Conservation (phyloP, 176 grass and related monocot species). For the Musa troglodytarum region DNA sequence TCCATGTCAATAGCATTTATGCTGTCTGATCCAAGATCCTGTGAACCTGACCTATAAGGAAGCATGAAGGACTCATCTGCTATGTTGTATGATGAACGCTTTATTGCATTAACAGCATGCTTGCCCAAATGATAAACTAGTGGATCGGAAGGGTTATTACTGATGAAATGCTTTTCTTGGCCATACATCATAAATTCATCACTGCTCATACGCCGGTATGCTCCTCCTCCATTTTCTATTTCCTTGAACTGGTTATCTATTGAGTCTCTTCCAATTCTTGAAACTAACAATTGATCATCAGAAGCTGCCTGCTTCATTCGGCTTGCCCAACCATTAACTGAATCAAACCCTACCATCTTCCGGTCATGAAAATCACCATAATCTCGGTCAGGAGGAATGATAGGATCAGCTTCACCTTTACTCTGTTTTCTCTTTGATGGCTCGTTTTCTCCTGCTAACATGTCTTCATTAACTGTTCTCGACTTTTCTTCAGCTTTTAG, state of each 20-base stretch:
- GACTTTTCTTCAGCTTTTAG: conserved; percentile 79
- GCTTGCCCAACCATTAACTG: conserved; percentile 42
- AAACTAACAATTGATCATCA: conserved; percentile 65
- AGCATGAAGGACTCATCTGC: conserved; percentile 83
- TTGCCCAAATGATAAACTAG: conserved; percentile 41
- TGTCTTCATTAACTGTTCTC: conserved; percentile 38
- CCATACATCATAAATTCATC: conserved; percentile 76
- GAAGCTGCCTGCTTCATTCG: conserved; percentile 42
- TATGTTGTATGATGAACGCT: conserved; percentile 27
- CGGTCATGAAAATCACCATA: conserved; percentile 35
- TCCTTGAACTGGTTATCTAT: conserved; percentile 62
- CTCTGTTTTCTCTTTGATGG: conserved; percentile 40
- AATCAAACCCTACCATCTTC: conserved; percentile 41
- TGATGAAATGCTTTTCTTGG: conserved; percentile 40
- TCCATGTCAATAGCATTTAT: conserved; percentile 65
- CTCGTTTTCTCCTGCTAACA: conserved; percentile 64
- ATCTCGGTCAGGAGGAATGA: conserved; percentile 52
- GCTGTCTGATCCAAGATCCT: conserved; percentile 36
- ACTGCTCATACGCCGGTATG: conserved; percentile 41
- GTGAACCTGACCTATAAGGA: conserved; percentile 56
- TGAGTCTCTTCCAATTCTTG: conserved; percentile 30
- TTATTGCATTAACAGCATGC: conserved; percentile 35
- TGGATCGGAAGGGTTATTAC: conserved; percentile 48
- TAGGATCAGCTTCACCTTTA: conserved; percentile 42
- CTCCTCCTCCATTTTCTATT: conserved; percentile 57